Evolutionary conservation across 2,329 filamentous ascomycete genomes (phyloP).

Genomic region (Nannizziopsis arthrosporioides): DNA sequence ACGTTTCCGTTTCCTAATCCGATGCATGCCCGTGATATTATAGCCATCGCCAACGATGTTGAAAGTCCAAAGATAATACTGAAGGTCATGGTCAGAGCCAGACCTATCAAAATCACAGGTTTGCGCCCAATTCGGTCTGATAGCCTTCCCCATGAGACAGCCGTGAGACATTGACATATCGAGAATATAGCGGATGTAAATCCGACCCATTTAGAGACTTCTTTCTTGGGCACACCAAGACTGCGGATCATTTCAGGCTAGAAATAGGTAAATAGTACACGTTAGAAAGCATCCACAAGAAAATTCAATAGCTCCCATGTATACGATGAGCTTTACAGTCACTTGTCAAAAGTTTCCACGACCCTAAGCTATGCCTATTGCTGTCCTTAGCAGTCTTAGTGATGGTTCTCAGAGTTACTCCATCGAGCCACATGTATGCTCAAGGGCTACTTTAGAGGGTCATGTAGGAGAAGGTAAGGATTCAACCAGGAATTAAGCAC

Average conservation of each 20-base stretch:
- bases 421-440: no score
- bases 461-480: no score
- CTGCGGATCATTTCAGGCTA: slow-evolving; percentile 70
- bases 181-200: slow-evolving; percentile 62
- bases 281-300: not conserved
- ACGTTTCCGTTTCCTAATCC: slow-evolving; percentile 84
- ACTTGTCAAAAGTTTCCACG: no score
- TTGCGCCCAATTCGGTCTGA: slow-evolving; percentile 76
- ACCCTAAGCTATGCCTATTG: no score
- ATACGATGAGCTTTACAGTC: no score
- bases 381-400: no score
- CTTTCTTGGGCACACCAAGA: slow-evolving; percentile 54
- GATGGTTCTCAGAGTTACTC: no score
- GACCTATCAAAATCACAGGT: slow-evolving; percentile 61
- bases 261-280: slow-evolving; percentile 4
- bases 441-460: no score
- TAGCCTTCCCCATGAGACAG: slow-evolving; percentile 62
- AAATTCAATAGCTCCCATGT: no score
- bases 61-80: slow-evolving; percentile 78
- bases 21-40: slow-evolving; percentile 63
- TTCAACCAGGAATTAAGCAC: no score
- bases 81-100: slow-evolving; percentile 67
- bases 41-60: slow-evolving; percentile 65
- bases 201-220: slow-evolving; percentile 72
- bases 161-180: slow-evolving; percentile 57